phyloP scores from a whole-genome alignment of 495 filamentous ascomycete genomes.

The Mytilinidion resinicola region DNA sequence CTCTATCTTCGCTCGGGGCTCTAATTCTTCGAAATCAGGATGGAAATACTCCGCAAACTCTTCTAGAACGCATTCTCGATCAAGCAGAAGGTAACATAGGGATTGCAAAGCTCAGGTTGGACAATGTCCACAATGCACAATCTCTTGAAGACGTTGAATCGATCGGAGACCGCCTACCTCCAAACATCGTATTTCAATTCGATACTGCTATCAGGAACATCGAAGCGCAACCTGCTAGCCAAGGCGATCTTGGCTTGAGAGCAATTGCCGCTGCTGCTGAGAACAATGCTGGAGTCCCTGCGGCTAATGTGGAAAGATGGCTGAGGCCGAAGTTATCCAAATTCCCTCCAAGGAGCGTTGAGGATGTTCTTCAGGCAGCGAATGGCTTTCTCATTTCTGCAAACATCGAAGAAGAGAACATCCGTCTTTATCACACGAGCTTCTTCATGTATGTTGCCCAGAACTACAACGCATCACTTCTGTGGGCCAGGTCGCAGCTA shows the following conservation, averaged over 20 bases:
- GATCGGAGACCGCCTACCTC: constrained; percentile 1
- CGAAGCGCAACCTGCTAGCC: not conserved
- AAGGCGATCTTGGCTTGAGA: constrained; percentile 10
- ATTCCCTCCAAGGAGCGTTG: constrained; percentile 2
- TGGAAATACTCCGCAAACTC: not conserved
- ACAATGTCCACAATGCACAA: constrained; percentile 4
- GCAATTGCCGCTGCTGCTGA: constrained; percentile 6
- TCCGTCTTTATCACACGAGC: not conserved
- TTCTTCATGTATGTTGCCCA: constrained; percentile 6
- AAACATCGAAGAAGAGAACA: not conserved
- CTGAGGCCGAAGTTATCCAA: not conserved
- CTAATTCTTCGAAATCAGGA: constrained; percentile 4
- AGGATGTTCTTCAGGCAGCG: constrained; percentile 13
- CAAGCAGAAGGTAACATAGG: not conserved
- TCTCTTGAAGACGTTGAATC: constrained; percentile 1
- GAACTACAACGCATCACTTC: not conserved
- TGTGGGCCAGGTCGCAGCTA: not conserved
- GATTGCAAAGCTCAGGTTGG: constrained; percentile 8
- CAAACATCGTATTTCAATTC: constrained; percentile 9
- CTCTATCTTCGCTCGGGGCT: constrained; percentile 6
- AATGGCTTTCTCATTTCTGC: constrained; percentile 5
- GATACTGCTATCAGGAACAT: constrained; percentile 2
- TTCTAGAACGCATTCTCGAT: not conserved
- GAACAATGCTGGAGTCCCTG: not conserved
- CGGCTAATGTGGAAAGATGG: constrained; percentile 2